A percentile compares a stretch with the other conserved stretches of the same genome.
These are phyloP conservation scores for Raffaelea albimanens DNA, from an alignment of 2,329 filamentous ascomycete genomes.

Conservation along the genomic window DNA sequence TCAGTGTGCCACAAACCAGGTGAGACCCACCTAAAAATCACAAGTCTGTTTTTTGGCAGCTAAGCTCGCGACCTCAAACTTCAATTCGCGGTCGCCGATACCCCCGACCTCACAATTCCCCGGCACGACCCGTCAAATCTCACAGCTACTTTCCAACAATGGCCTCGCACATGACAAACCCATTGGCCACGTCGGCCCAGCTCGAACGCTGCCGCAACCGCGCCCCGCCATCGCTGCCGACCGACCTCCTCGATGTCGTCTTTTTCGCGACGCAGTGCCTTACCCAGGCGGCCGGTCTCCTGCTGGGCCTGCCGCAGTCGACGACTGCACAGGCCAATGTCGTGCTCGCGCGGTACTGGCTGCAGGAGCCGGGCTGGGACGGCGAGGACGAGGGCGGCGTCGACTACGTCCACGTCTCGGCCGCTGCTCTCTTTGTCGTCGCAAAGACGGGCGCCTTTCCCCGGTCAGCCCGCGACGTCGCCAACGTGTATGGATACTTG, in stretches of 20 bases:
- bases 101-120: too few species aligned
- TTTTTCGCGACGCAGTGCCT: slow-evolving; percentile 64
- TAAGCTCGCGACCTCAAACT: too few species aligned
- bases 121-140: too few species aligned
- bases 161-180: slow-evolving; percentile 50
- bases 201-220: slow-evolving; percentile 47
- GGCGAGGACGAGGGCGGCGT: slow-evolving; percentile 25
- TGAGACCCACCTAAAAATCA: too few species aligned
- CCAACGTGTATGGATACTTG: slow-evolving; percentile 80
- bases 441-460: slow-evolving; percentile 75
- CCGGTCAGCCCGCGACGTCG: slow-evolving; percentile 66
- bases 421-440: slow-evolving; percentile 69
- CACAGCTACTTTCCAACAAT: too few species aligned
- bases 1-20: too few species aligned
- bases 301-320: slow-evolving; percentile 77
- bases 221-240: slow-evolving; percentile 49
- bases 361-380: slow-evolving; percentile 42
- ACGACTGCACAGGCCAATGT: slow-evolving; percentile 80
- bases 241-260: slow-evolving; percentile 61
- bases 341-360: slow-evolving; percentile 72
- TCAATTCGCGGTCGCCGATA: too few species aligned
- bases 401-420: slow-evolving; percentile 49
- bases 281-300: slow-evolving; percentile 68
- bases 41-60: too few species aligned
- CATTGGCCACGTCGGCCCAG: slow-evolving; percentile 63